Evolutionary conservation across 768 basidiomycete species (phyloP), one percentile per base, ranked within the genome.

Genomic region (Auricularia cornea): DNA sequence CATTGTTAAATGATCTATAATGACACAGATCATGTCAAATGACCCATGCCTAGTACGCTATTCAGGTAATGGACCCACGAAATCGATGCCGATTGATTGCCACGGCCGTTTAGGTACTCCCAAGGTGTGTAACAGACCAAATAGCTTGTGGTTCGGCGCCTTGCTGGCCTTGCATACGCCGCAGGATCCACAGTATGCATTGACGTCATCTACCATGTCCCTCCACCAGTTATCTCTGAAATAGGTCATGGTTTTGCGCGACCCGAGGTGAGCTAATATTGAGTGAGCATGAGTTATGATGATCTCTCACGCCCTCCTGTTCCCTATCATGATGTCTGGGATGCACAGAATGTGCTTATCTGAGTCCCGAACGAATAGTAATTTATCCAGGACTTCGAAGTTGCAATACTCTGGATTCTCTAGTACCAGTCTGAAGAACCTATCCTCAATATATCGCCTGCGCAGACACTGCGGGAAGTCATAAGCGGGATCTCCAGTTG

Each of bases 211-310:
- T 0, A 66, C 69, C 60, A 80, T 74, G 0, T 68, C 61, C 20
- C 73, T 74, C 79, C 79, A 79, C 77, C 78, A 79, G 0, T 75
- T 35, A 12, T 35, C 33, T 12, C 33, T 4, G 5, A 35, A 35
- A 12, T 35, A 35, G 5, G 4, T 4, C 33, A 35, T 35, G 33
- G 33, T 35, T 12, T 79, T 80, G 0, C 11, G 33, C 0, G 66
- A 31, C 1, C 79, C 76, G 0, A 80, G 62, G 59, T 80, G 79
- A 0, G 77, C 79, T 1, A 80, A 60, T 0, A 80, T 3, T 0
- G 74, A 77, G 35, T 80, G 79, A 0, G 66, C 65, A 20, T 66
- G 66, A 4, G 60, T 35, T 30, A 66, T 66, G 16, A 66, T 18
- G 5, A 65, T 65, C 51, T 66, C 66, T 1, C 65, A 20, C 1